phyloP scores from a whole-genome alignment of 2,329 filamentous ascomycete species.

The Nakataea oryzae region DNA sequence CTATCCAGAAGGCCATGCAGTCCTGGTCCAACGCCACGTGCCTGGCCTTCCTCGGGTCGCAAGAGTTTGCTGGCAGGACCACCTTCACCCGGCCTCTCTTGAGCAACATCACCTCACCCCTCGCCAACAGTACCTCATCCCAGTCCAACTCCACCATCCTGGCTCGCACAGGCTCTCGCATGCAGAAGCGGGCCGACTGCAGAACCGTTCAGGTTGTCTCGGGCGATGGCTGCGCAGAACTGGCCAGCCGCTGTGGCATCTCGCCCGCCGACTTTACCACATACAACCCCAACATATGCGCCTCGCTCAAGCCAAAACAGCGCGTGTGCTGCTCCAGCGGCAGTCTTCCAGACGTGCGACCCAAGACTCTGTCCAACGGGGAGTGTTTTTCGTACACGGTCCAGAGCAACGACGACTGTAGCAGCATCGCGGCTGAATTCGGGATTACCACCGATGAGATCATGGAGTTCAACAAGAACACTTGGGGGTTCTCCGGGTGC shows the following conservation, averaged over 20 bases:
- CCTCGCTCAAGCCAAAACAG: too few relatives aligned
- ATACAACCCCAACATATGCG: too few relatives aligned
- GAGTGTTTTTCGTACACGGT: too few relatives aligned
- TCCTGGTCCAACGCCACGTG: conserved; percentile 18
- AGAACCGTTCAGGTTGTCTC: conserved; percentile 19
- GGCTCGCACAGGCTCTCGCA: not conserved
- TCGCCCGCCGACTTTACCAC: too few relatives aligned
- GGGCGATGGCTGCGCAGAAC: conserved; percentile 23
- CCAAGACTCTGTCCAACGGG: too few relatives aligned
- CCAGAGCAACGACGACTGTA: too few relatives aligned
- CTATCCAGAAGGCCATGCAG: conserved; percentile 18
- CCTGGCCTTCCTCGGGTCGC: conserved; percentile 8
- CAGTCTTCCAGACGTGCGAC: too few relatives aligned
- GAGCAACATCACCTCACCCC: not conserved
- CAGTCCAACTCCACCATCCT: not conserved
- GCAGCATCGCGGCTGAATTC: not conserved
- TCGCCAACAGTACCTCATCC: not conserved
- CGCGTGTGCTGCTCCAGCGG: too few relatives aligned
- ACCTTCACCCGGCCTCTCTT: conserved; percentile 12
- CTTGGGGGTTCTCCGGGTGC: not conserved
- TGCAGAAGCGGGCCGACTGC: conserved; percentile 10
- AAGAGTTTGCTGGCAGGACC: conserved; percentile 9
- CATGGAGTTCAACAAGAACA: not conserved
- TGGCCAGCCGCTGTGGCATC: conserved; percentile 14
- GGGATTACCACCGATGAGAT: not conserved